These are phyloP conservation scores for Pecoramyces ruminantium DNA, from an alignment of 192 early-diverging fungal genomes.

Conservation along the genomic window DNA sequence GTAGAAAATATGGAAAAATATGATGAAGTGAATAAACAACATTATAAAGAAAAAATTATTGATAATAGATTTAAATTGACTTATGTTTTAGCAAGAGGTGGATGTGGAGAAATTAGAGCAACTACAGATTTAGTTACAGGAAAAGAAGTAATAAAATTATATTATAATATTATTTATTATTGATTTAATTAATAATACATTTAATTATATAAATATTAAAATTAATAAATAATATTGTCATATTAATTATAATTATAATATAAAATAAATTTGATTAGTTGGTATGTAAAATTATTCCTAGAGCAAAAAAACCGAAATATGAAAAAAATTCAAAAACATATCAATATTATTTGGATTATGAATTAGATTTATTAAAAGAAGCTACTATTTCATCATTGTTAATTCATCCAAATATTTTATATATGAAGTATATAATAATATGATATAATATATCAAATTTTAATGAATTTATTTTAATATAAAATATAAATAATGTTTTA, in stretches of 20 bases:
- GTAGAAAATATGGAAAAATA: background rate
- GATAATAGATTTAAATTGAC: background rate
- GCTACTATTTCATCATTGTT: background rate
- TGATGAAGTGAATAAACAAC: background rate
- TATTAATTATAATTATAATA: too few relatives aligned
- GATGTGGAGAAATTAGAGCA: background rate
- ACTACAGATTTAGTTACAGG: background rate
- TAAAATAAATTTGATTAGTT: too few relatives aligned
- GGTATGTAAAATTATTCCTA: background rate
- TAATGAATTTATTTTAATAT: too few relatives aligned
- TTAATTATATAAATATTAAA: too few relatives aligned
- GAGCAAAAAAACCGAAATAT: background rate
- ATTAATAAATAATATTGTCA: too few relatives aligned
- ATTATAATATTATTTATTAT: too few relatives aligned
- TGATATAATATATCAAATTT: too few relatives aligned
- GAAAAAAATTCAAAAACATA: background rate
- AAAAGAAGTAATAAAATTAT: too few relatives aligned
- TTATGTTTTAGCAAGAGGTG: background rate
- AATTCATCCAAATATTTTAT: background rate
- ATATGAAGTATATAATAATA: background rate
- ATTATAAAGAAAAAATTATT: background rate
- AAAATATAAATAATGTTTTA: too few relatives aligned
- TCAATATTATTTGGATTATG: background rate
- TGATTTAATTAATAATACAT: too few relatives aligned
- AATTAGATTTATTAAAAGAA: background rate